Conservation (phyloP, 768 basidiomycete species). For the Rhizopogon sp. region DNA sequence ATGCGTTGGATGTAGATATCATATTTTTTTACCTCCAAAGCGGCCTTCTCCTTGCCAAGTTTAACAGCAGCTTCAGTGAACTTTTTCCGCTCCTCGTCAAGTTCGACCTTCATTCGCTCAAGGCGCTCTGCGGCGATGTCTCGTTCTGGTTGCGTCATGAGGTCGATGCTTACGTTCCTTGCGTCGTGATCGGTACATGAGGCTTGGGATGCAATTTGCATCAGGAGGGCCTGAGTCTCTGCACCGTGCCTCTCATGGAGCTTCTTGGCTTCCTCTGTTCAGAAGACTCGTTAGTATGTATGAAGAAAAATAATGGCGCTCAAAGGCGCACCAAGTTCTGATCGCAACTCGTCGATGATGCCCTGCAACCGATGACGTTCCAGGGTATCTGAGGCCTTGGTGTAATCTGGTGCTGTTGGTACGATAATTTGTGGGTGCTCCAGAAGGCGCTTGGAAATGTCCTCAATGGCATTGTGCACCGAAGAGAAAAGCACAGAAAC, state of each 20-base stretch:
- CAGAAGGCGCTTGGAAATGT: constrained; percentile 22
- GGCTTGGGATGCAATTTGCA: constrained; percentile 45
- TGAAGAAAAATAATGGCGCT: background rate
- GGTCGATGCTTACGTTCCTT: constrained; percentile 45
- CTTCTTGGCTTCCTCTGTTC: constrained; percentile 43
- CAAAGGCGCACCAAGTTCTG: constrained; percentile 50
- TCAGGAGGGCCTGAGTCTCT: constrained; percentile 50
- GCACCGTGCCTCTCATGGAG: constrained; percentile 35
- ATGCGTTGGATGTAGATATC: background rate
- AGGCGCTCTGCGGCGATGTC: constrained; percentile 54
- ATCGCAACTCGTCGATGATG: constrained; percentile 45
- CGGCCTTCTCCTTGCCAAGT: constrained; percentile 59
- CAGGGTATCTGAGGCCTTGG: constrained; percentile 16
- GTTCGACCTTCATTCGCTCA: constrained; percentile 45
- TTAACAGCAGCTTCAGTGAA: constrained; percentile 61
- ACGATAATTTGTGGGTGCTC: constrained; percentile 8
- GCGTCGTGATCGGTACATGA: constrained; percentile 12
- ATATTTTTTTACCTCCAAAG: constrained; percentile 51
- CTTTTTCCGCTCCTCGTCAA: constrained; percentile 61
- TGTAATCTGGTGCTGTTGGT: constrained; percentile 6
- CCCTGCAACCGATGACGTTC: constrained; percentile 48
- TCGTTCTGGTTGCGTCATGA: constrained; percentile 45
- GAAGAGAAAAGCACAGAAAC: constrained; percentile 38
- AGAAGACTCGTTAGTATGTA: constrained; percentile 6
- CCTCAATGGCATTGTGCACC: constrained; percentile 32